Conservation (phyloP, 2,329 filamentous ascomycete species). For the Hypoxylon sp. region DNA sequence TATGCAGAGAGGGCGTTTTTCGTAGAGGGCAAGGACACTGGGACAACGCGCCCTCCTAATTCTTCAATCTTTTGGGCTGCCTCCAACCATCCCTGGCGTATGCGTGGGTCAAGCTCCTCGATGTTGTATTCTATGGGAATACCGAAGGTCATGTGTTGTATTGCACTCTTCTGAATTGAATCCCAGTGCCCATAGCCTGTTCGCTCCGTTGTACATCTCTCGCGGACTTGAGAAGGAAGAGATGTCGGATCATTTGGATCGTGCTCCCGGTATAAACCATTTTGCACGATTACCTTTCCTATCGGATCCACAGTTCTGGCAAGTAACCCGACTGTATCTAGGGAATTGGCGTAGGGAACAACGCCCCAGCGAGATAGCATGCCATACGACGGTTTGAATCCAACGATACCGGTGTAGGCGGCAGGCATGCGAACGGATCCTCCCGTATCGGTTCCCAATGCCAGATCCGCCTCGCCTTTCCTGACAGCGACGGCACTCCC, state of each 20-base stretch:
- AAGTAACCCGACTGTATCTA: conserved; percentile 90
- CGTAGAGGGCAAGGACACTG: conserved; percentile 86
- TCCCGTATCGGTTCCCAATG: conserved; percentile 93
- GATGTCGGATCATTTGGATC: conserved; percentile 84
- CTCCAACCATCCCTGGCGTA: conserved; percentile 78
- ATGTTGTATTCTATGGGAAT: conserved; percentile 89
- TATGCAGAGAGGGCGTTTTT: conserved; percentile 91
- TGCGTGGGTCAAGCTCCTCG: conserved; percentile 77
- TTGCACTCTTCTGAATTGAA: conserved; percentile 37
- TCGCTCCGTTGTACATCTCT: conserved; percentile 57
- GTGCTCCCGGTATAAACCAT: conserved; percentile 64
- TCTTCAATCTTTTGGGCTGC: conserved; percentile 72
- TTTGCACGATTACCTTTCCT: conserved; percentile 66
- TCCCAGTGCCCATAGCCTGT: conserved; percentile 46
- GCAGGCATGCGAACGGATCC: conserved; percentile 90
- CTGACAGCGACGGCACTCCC: conserved; percentile 91
- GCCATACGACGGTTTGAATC: conserved; percentile 94
- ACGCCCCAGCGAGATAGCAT: conserved; percentile 88
- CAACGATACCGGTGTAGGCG: conserved; percentile 85
- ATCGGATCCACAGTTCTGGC: conserved; percentile 68
- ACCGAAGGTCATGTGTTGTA: conserved; percentile 64
- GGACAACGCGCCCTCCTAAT: conserved; percentile 79
- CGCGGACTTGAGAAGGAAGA: conserved; percentile 69
- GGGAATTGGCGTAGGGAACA: conserved; percentile 90
- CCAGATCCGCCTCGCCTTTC: conserved; percentile 69